Percentiles rank a stretch among this genome's conserved stretches.
These are phyloP conservation scores for Persicaria maculosa DNA, from an alignment of 148 eudicot genomes.

Conservation along the genomic window DNA sequence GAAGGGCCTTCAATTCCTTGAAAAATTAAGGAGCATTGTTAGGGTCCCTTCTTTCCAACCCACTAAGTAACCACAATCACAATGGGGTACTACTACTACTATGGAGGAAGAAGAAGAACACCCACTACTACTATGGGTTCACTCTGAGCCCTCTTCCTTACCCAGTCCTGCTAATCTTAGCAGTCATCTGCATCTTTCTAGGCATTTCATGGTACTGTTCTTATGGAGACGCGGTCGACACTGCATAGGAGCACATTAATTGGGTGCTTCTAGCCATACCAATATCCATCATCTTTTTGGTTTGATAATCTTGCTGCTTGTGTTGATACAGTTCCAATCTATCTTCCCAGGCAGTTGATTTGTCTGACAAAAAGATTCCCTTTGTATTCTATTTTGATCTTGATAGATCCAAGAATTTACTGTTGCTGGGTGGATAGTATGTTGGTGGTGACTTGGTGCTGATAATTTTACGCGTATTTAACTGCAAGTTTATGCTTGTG, in stretches of 20 bases:
- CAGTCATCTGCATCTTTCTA: constrained; percentile 43
- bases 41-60: not conserved
- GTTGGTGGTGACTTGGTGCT: no score
- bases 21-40: not conserved
- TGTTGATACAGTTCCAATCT: constrained; percentile 54
- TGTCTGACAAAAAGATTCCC: not conserved
- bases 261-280: constrained; percentile 64
- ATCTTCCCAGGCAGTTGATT: constrained; percentile 49
- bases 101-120: constrained; percentile 20
- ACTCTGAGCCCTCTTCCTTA: constrained; percentile 67
- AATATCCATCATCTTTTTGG: constrained; percentile 38
- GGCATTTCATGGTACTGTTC: constrained; percentile 45
- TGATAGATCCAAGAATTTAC: not conserved
- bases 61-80: not conserved
- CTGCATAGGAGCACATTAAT: constrained; percentile 38
- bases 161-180: constrained; percentile 53
- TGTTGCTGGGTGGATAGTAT: not conserved
- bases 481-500: no score
- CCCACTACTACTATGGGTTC: constrained; percentile 27
- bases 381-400: not conserved
- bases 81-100: constrained; percentile 4
- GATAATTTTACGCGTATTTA: no score
- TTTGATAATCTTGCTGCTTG: constrained; percentile 47
- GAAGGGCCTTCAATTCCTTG: not conserved
- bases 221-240: constrained; percentile 47